Base-by-base conservation (phyloP, 352 stramenopile species). In the Phytophthora sp. region DNA sequence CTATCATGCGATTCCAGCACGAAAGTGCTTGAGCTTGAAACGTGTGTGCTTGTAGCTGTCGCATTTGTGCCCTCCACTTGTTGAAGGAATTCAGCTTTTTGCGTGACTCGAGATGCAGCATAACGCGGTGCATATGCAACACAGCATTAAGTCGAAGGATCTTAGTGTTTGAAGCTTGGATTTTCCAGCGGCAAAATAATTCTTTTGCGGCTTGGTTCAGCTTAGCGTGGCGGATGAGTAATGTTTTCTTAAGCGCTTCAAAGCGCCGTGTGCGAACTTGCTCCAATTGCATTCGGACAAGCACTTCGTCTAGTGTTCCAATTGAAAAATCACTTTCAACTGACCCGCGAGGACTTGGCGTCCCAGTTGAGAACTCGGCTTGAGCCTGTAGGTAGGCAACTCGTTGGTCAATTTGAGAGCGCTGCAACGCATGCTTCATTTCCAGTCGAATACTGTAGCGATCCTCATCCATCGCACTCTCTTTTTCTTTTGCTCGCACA, bases 1-100 rank as follows among this genome's bases (percentile, higher is more conserved):
- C 82, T 8, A 89, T 65, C 75, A 89, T 82, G 26, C 79, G 82
- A 24, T 89, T 91, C 79, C 80, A 89, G 50, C 77, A 88, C 15
- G 56, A 69, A 13, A 84, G 70, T 0, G 72, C 72, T 57, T 80
- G 73, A 20, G 63, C 49, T 28, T 86, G 77, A 17, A 80, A 79
- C 18, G 37, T 59, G n/a, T 84, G 65, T 13, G 60, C 55, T n/a
- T 74, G 65, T 0, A 74, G 28, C 30, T 85, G 70, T 30, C 52
- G 65, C 23, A 69, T 64, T 45, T 84, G 64, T 7, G 59, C 20
- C 41, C 68, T 75, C 77, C 76, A 88, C 39, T 63, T 55, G n/a
- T 70, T 76, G 24, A 88, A 82, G 8, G 24, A 56, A 8, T 34
- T 37, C 2, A 78, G 39, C 17, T 72, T 61, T 23, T 72, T 69